Evolutionary conservation across 2,329 filamentous ascomycete species (phyloP), one percentile per base, ranked within the genome.

Genomic region (Sphaceloma murrayae): DNA sequence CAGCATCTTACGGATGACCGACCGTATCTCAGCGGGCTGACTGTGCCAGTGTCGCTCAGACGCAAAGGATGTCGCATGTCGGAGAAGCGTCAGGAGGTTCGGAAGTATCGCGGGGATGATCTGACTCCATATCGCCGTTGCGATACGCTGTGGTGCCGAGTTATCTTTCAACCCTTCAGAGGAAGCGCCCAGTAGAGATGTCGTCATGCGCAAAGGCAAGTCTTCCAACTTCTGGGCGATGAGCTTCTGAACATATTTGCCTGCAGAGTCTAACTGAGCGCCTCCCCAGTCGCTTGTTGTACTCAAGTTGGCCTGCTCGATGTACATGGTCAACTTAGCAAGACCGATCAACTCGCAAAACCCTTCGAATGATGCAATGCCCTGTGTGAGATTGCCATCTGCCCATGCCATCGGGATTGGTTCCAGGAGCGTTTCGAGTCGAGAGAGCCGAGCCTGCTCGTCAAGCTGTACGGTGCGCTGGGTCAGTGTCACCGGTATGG

Each of bases 401-500:
- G 80, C 78, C 91, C 91, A 98, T 45, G 84, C 75, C 21, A 77
- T 69, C 52, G 81, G 81, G 17, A 96, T 78, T 1, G 88, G 86
- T n/a, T 81, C 73, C 39, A 96, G 72, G 60, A 96, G 94, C 10
- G 75, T 73, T 45, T 77, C 68, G 21, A 98, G 68, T 47, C 85
- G 81, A 46, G 77, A 69, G 43, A 88, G 70, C 48, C 88, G 83
- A 26, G 77, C 65, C n/a, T 71, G 69, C 13, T 74, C 72, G 52
- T 93, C 81, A 24, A 96, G 72, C 32, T 78, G 79, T 16, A 73
- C 80, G 26, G 86, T 80, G 48, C 91, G 85, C 62, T 96, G 89
- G 54, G 82, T 81, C 50, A 98, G 91, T 48, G 94, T 91, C 60
- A 98, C 93, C 1, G 96, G 70, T 51, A 96, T 89, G 7, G 87